Base-by-base conservation (phyloP, 23 red algal genomes). In the Cyanidiococcus yangmingshanensis region DNA sequence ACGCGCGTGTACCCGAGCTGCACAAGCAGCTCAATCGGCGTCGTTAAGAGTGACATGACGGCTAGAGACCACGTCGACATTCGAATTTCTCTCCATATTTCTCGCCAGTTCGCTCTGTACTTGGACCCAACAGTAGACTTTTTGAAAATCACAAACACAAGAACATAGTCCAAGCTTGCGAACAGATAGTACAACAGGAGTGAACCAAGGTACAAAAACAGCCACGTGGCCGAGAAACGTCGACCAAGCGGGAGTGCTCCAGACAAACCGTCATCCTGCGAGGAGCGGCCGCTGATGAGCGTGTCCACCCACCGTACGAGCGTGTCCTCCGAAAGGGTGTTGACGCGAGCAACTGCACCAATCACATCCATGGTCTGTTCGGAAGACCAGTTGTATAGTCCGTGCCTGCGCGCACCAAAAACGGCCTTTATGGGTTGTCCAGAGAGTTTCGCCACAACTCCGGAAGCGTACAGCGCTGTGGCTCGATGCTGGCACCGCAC, bases 161-260 rank as follows among this genome's bases (percentile, higher is more conserved):
- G 25, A 17, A 89, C 1, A 79, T 77, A 91, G 68, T 98, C 86
- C 33, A 87, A 32, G 1, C 84, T 79, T 21, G 74, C 88, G 50
- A 89, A 85, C 2, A 79, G 50, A 63, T 87, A 98, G 63, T 98
- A 98, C 1, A 98, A 68, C 29, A 89, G 37, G 21, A 98, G 81
- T 15, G 88, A 80, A 41, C 88, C 88, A 41, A 91, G 36, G 63
- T 98, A 98, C 18, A 89, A 71, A 26, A 98, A 92, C 27, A 91
- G 18, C 94, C 94, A 98, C 45, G 94, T 98, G 30, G 87, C 18
- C 67, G 82, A 34, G 24, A 80, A 32, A 12, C 92, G 87, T 34
- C 92, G 80, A 21, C 45, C 21, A 0, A 98, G 67, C 35, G 77
- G 58, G 16, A 97, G 74, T 41, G 50, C 0, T 39, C 0, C 77